Evolutionary conservation across 257 asterid species (phyloP).

Genomic region (Solanum appendiculatum): DNA sequence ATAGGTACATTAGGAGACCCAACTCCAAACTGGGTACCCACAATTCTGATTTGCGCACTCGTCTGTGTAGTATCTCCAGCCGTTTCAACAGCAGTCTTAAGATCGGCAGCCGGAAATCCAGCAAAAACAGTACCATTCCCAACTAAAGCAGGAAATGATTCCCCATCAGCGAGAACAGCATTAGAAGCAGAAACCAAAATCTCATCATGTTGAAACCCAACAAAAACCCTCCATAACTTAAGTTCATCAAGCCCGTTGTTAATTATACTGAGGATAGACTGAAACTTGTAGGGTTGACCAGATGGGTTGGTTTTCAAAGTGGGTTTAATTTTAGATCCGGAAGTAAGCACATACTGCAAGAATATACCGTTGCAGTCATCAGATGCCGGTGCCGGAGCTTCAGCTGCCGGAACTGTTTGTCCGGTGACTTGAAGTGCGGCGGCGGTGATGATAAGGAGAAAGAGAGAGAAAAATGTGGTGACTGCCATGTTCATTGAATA

Average conservation of each 20-base stretch:
- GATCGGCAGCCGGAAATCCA: conserved; percentile 81
- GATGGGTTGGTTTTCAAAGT: conserved; percentile 16
- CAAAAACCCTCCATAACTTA: conserved; percentile 70
- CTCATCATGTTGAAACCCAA: conserved; percentile 76
- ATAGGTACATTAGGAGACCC: conserved; percentile 47
- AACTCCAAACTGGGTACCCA: conserved; percentile 88
- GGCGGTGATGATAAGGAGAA: background rate
- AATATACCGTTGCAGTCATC: conserved; percentile 60
- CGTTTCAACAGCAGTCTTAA: conserved; percentile 75
- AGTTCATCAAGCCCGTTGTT: conserved; percentile 74
- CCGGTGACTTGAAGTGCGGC: conserved; percentile 5
- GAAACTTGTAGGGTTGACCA: conserved; percentile 63
- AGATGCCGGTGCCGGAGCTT: conserved; percentile 37
- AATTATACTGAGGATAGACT: conserved; percentile 40
- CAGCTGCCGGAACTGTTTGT: conserved; percentile 10
- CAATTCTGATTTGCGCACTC: conserved; percentile 41
- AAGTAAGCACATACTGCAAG: conserved; percentile 36
- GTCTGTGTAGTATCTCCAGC: conserved; percentile 88
- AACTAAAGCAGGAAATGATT: conserved; percentile 53
- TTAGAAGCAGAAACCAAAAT: conserved; percentile 70
- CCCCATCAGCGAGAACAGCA: conserved; percentile 72
- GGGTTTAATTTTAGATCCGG: conserved; percentile 48
- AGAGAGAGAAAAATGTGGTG: background rate
- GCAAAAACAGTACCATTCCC: conserved; percentile 73
- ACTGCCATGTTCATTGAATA: conserved; percentile 25